Conservation (phyloP, 805 yeast species). For the Dipodascus albidus region DNA sequence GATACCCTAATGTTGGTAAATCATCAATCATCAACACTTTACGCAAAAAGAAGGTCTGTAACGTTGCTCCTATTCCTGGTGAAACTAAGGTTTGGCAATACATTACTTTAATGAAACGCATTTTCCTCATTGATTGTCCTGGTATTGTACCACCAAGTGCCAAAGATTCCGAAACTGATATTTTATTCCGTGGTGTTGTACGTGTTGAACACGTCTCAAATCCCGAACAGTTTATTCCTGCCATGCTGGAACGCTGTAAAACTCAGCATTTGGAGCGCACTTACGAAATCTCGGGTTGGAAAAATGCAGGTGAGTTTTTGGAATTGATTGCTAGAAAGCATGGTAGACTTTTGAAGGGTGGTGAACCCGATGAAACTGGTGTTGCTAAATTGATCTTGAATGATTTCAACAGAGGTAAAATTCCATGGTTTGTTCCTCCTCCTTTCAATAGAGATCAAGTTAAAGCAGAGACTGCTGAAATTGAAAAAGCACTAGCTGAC, state of each 20-base stretch:
- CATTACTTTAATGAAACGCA: constrained; percentile 91
- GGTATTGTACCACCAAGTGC: constrained; percentile 96
- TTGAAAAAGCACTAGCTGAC: background rate
- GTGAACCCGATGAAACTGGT: constrained; percentile 94
- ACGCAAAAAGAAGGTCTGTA: constrained; percentile 90
- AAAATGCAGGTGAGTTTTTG: constrained; percentile 59
- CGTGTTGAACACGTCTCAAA: constrained; percentile 95
- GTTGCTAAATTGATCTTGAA: constrained; percentile 82
- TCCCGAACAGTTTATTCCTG: constrained; percentile 93
- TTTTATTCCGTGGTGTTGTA: constrained; percentile 91
- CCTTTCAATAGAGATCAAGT: constrained; percentile 64
- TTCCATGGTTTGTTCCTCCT: constrained; percentile 96
- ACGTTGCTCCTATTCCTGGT: constrained; percentile 97
- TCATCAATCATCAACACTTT: constrained; percentile 91
- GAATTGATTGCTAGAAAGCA: constrained; percentile 86
- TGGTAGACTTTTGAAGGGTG: constrained; percentile 90
- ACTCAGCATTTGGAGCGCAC: constrained; percentile 88
- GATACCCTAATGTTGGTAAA: constrained; percentile 97
- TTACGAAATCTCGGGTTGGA: constrained; percentile 89
- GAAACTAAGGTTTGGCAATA: constrained; percentile 99
- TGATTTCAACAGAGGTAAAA: constrained; percentile 94
- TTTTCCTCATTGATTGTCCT: constrained; percentile 94
- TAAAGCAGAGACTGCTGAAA: background rate
- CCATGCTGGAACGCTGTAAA: constrained; percentile 73
- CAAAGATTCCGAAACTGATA: constrained; percentile 84